Evolutionary conservation across 306 rosid species (phyloP).

Genomic region (Begonia peltatifolia): DNA sequence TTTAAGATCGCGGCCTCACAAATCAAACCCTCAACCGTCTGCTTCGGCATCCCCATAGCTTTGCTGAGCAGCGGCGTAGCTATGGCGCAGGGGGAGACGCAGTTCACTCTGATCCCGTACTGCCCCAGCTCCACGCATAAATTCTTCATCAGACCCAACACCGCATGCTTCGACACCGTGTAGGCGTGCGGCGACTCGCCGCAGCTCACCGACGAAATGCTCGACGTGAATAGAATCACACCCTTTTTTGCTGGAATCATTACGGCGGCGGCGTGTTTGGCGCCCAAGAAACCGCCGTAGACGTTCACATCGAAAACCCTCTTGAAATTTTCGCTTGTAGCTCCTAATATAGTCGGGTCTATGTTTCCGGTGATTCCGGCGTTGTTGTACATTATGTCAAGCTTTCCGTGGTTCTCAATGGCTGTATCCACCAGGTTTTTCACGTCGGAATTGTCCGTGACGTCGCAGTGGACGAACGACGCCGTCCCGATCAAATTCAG

Average conservation of each 20-base stretch:
- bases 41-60: slow-evolving; percentile 14
- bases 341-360: slow-evolving; percentile 6
- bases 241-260: slow-evolving; percentile 48
- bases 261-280: slow-evolving; percentile 46
- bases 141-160: slow-evolving; percentile 52
- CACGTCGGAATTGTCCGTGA: slow-evolving; percentile 35
- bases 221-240: slow-evolving; percentile 42
- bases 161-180: slow-evolving; percentile 47
- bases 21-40: slow-evolving; percentile 11
- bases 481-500: slow-evolving; percentile 8
- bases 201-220: slow-evolving; percentile 20
- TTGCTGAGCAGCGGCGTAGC: slow-evolving; percentile 34
- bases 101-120: slow-evolving; percentile 53
- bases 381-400: slow-evolving; percentile 60
- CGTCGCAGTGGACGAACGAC: slow-evolving; percentile 41
- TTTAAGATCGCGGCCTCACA: slow-evolving; percentile 17
- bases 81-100: slow-evolving; percentile 35
- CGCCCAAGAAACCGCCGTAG: slow-evolving; percentile 49
- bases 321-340: slow-evolving; percentile 22
- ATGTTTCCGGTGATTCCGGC: slow-evolving; percentile 34
- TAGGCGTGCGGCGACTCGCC: slow-evolving; percentile 41
- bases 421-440: slow-evolving; percentile 30
- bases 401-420: slow-evolving; percentile 32
- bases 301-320: slow-evolving; percentile 45
- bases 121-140: slow-evolving; percentile 45